phyloP scores from a whole-genome alignment of 177 flowering plant genomes.

The Vitis hybrid region DNA sequence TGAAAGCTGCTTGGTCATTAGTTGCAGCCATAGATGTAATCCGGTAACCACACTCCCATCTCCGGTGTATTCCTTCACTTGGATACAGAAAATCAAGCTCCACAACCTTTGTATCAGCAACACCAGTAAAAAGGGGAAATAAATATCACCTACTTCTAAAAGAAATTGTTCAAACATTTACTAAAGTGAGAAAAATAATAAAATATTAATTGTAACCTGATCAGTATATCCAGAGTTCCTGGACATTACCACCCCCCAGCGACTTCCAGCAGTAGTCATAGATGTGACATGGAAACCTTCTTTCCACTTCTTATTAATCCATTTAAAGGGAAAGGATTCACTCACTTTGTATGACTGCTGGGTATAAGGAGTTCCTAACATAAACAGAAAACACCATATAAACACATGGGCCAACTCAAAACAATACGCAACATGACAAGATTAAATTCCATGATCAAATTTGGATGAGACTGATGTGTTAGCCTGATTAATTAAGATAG shows the following conservation, averaged over 20 bases:
- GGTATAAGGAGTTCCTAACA: slow-evolving; percentile 71
- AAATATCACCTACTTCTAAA: neutral
- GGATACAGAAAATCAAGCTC: slow-evolving; percentile 91
- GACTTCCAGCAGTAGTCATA: slow-evolving; percentile 87
- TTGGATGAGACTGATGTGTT: neutral
- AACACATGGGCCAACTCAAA: neutral
- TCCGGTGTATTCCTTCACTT: slow-evolving; percentile 80
- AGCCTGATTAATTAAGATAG: too few relatives aligned
- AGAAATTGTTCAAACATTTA: neutral
- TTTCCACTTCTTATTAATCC: slow-evolving; percentile 95
- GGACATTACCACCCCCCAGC: slow-evolving; percentile 97
- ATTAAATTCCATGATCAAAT: neutral
- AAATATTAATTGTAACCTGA: slow-evolving; percentile 50
- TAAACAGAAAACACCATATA: neutral
- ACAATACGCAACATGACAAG: neutral
- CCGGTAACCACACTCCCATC: slow-evolving; percentile 89
- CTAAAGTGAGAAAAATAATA: neutral
- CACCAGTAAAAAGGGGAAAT: slow-evolving; percentile 5
- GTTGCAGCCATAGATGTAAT: slow-evolving; percentile 88
- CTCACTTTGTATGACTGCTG: slow-evolving; percentile 93
- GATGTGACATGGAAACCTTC: slow-evolving; percentile 94
- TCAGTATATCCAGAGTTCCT: slow-evolving; percentile 80
- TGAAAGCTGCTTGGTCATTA: slow-evolving; percentile 80
- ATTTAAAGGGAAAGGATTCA: slow-evolving; percentile 87
- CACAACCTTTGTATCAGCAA: slow-evolving; percentile 50